A percentile compares a stretch with the other conserved stretches of the same genome.
phyloP scores from a whole-genome alignment of 2,329 filamentous ascomycete genomes.

The Fusarium duplospermum region DNA sequence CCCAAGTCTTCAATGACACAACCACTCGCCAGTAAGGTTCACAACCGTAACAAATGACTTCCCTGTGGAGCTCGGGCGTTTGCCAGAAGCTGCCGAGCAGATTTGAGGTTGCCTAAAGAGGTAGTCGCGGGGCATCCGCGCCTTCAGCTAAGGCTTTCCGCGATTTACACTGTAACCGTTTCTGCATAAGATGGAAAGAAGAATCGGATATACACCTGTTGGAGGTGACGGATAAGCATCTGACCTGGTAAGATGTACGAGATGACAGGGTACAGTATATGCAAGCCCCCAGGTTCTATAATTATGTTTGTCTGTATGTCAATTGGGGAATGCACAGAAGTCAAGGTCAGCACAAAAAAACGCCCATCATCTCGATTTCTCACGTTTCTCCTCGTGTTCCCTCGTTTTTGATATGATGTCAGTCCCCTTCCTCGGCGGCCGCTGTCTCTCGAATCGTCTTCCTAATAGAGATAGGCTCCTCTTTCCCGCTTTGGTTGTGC shows the following conservation, averaged over 20 bases:
- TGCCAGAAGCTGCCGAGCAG: constrained; percentile 9
- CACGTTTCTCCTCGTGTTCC: neutral
- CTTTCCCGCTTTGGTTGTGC: neutral
- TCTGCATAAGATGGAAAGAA: neutral
- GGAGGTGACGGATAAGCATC: neutral
- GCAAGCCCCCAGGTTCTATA: neutral
- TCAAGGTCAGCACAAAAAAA: neutral
- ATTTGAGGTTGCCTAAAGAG: constrained; percentile 32
- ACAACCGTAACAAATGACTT: too few species aligned
- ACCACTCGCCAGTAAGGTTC: too few species aligned
- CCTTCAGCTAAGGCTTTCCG: constrained; percentile 28
- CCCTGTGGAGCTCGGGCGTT: constrained; percentile 7
- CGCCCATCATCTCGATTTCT: neutral
- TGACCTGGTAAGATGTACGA: neutral
- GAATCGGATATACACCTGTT: neutral
- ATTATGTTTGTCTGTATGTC: neutral
- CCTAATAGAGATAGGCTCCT: neutral
- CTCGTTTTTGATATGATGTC: neutral
- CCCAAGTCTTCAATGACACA: too few species aligned
- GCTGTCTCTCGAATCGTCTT: neutral
- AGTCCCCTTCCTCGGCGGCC: neutral
- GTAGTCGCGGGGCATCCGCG: constrained; percentile 28
- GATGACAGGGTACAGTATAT: neutral
- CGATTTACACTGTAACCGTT: neutral
- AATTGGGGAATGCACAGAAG: constrained; percentile 9